phyloP scores from a whole-genome alignment of 306 rosid species.

The Pyrus pyrifolia region DNA sequence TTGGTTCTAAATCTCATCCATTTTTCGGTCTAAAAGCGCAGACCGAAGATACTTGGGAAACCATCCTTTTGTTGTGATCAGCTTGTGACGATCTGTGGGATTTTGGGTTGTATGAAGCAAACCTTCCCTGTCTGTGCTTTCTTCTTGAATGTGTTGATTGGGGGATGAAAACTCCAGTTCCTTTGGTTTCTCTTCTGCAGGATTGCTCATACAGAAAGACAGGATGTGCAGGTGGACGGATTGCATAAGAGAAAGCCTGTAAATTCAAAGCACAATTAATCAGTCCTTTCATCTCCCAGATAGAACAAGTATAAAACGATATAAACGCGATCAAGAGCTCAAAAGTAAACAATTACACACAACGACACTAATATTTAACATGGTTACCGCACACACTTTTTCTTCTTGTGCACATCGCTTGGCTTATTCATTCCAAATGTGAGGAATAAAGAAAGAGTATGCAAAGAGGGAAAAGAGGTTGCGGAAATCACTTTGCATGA shows the following conservation, averaged over 20 bases:
- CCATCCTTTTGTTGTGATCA: conserved; percentile 32
- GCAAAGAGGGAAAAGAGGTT: neutral
- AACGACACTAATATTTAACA: neutral
- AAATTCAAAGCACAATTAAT: neutral
- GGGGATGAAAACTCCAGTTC: conserved; percentile 86
- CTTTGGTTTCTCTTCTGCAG: conserved; percentile 60
- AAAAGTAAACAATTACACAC: neutral
- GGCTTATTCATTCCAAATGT: neutral
- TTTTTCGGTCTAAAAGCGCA: conserved; percentile 31
- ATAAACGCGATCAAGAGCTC: neutral
- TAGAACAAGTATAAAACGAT: neutral
- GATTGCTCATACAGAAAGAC: conserved; percentile 24
- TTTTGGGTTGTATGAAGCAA: conserved; percentile 38
- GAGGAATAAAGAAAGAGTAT: no score
- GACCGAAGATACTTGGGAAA: conserved; percentile 39
- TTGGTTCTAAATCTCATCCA: conserved; percentile 12
- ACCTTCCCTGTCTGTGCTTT: conserved; percentile 47
- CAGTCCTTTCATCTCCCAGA: neutral
- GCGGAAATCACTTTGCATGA: neutral
- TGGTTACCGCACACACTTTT: neutral
- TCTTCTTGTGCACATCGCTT: neutral
- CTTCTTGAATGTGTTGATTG: conserved; percentile 54
- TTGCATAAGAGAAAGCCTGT: conserved; percentile 46
- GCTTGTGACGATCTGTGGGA: conserved; percentile 31
- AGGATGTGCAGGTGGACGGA: conserved; percentile 34